Evolutionary conservation across 495 filamentous ascomycete genomes (phyloP).

Genomic region (Peziza echinospora): DNA sequence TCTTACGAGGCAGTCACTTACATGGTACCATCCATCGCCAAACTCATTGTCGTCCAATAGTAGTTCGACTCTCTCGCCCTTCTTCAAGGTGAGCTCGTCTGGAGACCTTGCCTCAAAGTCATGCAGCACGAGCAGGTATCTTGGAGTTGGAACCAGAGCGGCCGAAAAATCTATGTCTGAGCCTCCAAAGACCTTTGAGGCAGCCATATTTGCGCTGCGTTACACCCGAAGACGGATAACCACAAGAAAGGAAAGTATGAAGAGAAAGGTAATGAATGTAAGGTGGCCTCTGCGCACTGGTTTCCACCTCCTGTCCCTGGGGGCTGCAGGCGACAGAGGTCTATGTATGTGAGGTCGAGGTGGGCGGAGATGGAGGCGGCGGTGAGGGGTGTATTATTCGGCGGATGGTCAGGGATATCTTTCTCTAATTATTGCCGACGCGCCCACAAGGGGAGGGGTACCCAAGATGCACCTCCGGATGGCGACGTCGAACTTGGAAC

Average conservation of each 20-base stretch:
- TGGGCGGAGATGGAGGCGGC: too few species aligned
- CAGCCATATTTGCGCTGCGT: too few species aligned
- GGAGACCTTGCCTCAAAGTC: constrained; percentile 76
- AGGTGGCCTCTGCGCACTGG: neutral
- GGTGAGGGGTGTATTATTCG: neutral
- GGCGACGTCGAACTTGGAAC: neutral
- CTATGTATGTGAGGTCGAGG: too few species aligned
- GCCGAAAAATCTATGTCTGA: constrained; percentile 1
- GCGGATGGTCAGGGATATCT: neutral
- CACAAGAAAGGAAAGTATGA: too few species aligned
- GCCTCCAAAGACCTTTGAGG: neutral
- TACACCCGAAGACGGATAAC: too few species aligned
- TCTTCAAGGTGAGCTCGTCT: constrained; percentile 74
- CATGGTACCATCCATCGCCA: constrained; percentile 92
- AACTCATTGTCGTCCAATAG: constrained; percentile 72
- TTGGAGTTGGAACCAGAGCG: neutral
- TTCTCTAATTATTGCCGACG: neutral
- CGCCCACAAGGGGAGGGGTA: neutral
- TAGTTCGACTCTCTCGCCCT: constrained; percentile 75
- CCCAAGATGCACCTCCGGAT: too few species aligned
- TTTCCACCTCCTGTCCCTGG: neutral
- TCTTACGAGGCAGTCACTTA: constrained; percentile 31
- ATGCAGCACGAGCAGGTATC: constrained; percentile 23
- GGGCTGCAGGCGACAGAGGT: too few species aligned
- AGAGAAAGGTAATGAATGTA: neutral